Evolutionary conservation across 2,329 filamentous ascomycete species (phyloP).

Genomic region (Pezicula neosporulosa): DNA sequence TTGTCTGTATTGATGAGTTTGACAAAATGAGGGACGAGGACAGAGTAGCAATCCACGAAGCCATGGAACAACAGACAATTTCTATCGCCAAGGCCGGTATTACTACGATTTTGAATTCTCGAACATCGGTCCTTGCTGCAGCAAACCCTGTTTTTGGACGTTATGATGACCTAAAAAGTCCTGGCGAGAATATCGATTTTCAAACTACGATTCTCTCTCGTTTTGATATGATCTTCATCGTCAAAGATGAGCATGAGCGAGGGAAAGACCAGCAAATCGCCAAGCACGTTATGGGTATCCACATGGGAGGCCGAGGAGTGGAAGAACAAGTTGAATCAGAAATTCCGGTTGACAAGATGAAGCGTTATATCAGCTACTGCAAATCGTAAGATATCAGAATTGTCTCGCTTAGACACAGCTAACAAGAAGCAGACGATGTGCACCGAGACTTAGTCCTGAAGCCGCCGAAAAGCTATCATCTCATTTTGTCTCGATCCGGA

Average conservation of each 20-base stretch:
- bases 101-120: conserved; percentile 93
- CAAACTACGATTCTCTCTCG: conserved; percentile 96
- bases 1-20: conserved; percentile 98
- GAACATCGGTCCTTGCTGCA: conserved; percentile 91
- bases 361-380: conserved; percentile 95
- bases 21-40: conserved; percentile 99
- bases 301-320: conserved; percentile 83
- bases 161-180: conserved; percentile 96
- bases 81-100: conserved; percentile 98
- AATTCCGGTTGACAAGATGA: conserved; percentile 94
- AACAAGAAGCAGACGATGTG: conserved; percentile 66
- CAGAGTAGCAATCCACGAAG: conserved; percentile 96
- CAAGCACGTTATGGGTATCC: conserved; percentile 94
- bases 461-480: conserved; percentile 95
- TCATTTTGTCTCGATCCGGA: conserved; percentile 93
- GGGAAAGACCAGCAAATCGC: conserved; percentile 90
- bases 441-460: conserved; percentile 83
- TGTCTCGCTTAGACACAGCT: not conserved
- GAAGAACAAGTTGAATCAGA: conserved; percentile 84
- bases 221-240: conserved; percentile 99
- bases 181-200: conserved; percentile 98
- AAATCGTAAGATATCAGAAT: conserved; percentile 66
- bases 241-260: conserved; percentile 89
- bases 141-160: conserved; percentile 97
- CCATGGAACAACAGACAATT: conserved; percentile 99